phyloP scores from a whole-genome alignment of 495 filamentous ascomycete species.

The Annulohypoxylon stygium region DNA sequence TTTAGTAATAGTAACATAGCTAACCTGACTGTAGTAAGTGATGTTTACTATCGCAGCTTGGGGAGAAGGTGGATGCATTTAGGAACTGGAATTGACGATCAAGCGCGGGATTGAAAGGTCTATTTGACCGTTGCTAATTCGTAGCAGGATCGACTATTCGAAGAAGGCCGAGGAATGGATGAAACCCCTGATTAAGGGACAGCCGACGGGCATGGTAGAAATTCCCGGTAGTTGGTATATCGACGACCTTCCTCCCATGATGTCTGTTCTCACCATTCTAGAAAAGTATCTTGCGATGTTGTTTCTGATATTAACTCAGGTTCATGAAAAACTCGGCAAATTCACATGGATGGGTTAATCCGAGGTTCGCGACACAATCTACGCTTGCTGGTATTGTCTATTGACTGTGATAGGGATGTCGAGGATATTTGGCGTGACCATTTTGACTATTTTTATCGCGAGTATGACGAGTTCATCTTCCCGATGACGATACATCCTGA shows the following conservation, averaged over 20 bases:
- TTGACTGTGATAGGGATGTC: slow-evolving; percentile 53
- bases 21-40: slow-evolving; percentile 24
- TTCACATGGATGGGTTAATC: slow-evolving; percentile 70
- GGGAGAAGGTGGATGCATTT: neutral
- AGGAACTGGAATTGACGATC: neutral
- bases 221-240: slow-evolving; percentile 70
- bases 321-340: slow-evolving; percentile 67
- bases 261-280: slow-evolving; percentile 36
- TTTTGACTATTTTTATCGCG: slow-evolving; percentile 72
- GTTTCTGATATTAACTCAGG: neutral
- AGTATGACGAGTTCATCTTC: slow-evolving; percentile 73
- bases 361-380: slow-evolving; percentile 41
- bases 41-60: neutral
- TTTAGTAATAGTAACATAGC: neutral
- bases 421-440: slow-evolving; percentile 71
- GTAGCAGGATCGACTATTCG: slow-evolving; percentile 60
- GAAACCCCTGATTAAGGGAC: slow-evolving; percentile 63
- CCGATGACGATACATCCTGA: slow-evolving; percentile 73
- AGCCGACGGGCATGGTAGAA: slow-evolving; percentile 66
- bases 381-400: neutral
- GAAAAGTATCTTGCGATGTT: too few species aligned
- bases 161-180: slow-evolving; percentile 68
- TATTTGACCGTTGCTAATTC: neutral
- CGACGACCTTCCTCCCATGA: slow-evolving; percentile 69
- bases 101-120: neutral